Evolutionary conservation across 768 basidiomycete genomes (phyloP).

Genomic region (Psilocybe tampanensis): DNA sequence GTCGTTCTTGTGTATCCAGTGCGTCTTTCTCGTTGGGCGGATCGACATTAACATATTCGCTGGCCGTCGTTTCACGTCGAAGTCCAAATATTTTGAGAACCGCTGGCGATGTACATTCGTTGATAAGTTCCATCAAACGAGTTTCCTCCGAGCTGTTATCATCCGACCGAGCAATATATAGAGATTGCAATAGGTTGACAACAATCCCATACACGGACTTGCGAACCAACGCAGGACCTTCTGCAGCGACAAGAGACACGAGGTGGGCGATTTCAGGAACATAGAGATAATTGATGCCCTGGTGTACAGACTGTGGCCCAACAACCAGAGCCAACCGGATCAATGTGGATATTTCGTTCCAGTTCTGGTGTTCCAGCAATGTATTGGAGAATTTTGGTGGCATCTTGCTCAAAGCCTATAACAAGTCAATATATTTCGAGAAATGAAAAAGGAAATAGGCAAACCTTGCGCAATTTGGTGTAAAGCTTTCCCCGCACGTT

Average conservation of each 20-base stretch:
- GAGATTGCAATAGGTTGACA: conserved; percentile 79
- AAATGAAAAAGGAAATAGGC: conserved; percentile 12
- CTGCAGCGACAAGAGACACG: conserved; percentile 74
- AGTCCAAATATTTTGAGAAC: conserved; percentile 77
- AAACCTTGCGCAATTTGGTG: conserved; percentile 76
- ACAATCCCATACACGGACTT: conserved; percentile 82
- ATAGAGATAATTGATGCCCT: conserved; percentile 72
- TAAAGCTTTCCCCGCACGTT: conserved; percentile 79
- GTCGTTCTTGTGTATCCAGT: conserved; percentile 67
- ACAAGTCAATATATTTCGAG: neutral
- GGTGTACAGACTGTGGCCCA: conserved; percentile 64
- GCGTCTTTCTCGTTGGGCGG: conserved; percentile 53
- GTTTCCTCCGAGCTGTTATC: conserved; percentile 59
- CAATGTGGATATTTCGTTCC: conserved; percentile 82
- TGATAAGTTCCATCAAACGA: conserved; percentile 64
- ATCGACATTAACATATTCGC: conserved; percentile 68
- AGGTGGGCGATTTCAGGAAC: conserved; percentile 84
- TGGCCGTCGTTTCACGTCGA: conserved; percentile 56
- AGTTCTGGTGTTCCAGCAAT: conserved; percentile 71
- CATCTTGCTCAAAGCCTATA: conserved; percentile 73
- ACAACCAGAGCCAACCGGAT: conserved; percentile 75
- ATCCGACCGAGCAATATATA: conserved; percentile 55
- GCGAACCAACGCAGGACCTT: conserved; percentile 73
- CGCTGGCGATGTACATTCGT: conserved; percentile 57
- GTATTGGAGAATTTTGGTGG: conserved; percentile 62